Evolutionary conservation across 2,329 filamentous ascomycete species (phyloP), one percentile per base, ranked within the genome.

Genomic region (Aspergillus japonicus): DNA sequence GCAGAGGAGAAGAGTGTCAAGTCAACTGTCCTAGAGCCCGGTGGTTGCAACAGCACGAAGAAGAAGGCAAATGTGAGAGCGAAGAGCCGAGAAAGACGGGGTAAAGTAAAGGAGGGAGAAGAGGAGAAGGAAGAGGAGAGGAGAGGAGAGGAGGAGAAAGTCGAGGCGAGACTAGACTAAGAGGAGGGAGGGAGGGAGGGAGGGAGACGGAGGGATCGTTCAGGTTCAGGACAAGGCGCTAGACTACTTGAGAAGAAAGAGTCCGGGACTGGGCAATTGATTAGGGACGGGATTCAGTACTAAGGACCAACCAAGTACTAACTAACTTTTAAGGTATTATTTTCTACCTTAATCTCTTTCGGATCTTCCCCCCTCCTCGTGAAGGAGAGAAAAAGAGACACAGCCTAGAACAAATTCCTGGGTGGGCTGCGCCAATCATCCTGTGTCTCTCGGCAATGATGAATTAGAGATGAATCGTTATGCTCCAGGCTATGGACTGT

Each of bases 121-220:
- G 54, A 57, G 57, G 52, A 55, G 57, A 50, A 53, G 29, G 54
- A 35, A 23, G 39, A 54, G 23, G 14, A 31, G 54, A 57, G 57
- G 52, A 55, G 39, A 54, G 23, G 14, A 31, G 48, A 55, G 21
- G 31, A 56, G 24, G 35, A 56, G 47, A 50, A 56, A 47, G 62
- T 58, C 60, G 56, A 61, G 52, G 57, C 58, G 50, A 56, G 49
- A 57, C 55, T 50, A 56, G 29, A 29, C 26, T 29, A 29, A 7
- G 24, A 26, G 24, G 24, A 26, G 24, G 24, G 52, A 53, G 50
- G 60, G 53, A 52, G 50, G 53, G 55, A 60, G 57, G 53, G 57
- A n/a, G n/a, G n/a, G n/a, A n/a, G n/a, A n/a, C n/a, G 57, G 19
- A 14, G n/a, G 55, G 26, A 8, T n/a, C n/a, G n/a, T n/a, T n/a